These are phyloP conservation scores for Saitozyma sp. DNA, from an alignment of 768 basidiomycete genomes.

Conservation along the genomic window DNA sequence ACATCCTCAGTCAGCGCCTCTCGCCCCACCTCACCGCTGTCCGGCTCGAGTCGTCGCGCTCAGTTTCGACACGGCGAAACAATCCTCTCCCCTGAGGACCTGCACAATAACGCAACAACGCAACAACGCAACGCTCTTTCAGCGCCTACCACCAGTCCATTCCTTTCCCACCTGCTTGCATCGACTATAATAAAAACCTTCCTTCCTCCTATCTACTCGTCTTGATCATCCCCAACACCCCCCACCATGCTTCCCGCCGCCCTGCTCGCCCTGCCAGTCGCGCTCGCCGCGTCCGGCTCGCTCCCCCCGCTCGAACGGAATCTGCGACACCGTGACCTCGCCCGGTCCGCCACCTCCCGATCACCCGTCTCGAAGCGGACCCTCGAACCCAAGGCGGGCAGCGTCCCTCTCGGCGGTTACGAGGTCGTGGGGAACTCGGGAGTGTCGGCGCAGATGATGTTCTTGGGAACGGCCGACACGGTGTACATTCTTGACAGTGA, in stretches of 20 bases:
- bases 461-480: conserved; percentile 57
- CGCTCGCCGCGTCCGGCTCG: neutral
- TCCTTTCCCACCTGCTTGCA: no score
- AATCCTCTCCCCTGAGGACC: no score
- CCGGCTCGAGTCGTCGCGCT: no score
- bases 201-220: neutral
- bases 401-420: conserved; percentile 31
- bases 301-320: neutral
- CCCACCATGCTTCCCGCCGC: neutral
- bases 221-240: neutral
- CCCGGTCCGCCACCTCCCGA: neutral
- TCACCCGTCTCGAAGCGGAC: neutral
- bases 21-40: no score
- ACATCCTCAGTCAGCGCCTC: no score
- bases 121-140: no score
- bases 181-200: no score
- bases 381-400: neutral
- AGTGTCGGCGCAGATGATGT: conserved; percentile 52
- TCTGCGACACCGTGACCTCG: conserved; percentile 4
- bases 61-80: no score
- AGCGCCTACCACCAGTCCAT: no score
- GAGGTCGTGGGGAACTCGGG: conserved; percentile 48
- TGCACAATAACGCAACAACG: no score
- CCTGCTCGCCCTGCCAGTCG: conserved; percentile 3
- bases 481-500: conserved; percentile 77